These are phyloP conservation scores for Microcyclospora pomicola DNA, from an alignment of 2,329 filamentous ascomycete species.

Conservation along the genomic window DNA sequence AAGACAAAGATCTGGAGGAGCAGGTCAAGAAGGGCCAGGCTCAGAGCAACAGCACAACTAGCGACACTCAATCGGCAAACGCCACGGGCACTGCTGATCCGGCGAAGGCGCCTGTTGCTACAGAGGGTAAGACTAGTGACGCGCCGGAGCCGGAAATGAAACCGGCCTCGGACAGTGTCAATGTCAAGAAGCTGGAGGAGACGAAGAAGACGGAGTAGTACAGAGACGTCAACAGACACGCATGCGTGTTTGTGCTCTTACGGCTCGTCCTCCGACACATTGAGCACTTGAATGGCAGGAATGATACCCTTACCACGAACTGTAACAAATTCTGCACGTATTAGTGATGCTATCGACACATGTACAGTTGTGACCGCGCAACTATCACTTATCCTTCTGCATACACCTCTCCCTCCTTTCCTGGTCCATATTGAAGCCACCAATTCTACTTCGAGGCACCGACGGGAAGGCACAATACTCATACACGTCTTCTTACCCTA, in stretches of 20 bases:
- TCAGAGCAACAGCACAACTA: conserved; percentile 11
- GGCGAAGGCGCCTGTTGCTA: not conserved
- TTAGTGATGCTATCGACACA: too few species aligned
- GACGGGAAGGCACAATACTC: too few species aligned
- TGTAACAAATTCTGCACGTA: too few species aligned
- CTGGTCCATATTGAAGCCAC: too few species aligned
- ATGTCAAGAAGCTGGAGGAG: conserved; percentile 8
- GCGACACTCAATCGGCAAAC: conserved; percentile 32
- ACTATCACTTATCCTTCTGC: too few species aligned
- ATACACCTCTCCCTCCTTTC: too few species aligned
- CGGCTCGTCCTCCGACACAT: too few species aligned
- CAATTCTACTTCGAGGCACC: too few species aligned
- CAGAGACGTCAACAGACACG: conserved; percentile 7
- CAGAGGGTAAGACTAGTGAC: not conserved
- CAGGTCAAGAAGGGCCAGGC: conserved; percentile 57
- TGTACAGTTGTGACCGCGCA: too few species aligned
- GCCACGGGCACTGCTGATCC: conserved; percentile 32
- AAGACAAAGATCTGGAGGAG: conserved; percentile 70
- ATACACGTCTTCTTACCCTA: too few species aligned
- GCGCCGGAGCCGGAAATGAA: not conserved
- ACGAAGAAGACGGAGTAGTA: conserved; percentile 22
- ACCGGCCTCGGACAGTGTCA: conserved; percentile 5
- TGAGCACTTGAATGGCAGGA: too few species aligned
- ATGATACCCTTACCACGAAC: too few species aligned
- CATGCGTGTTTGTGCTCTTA: not conserved